A percentile compares a stretch with the other conserved stretches of the same genome.
These are phyloP conservation scores for Solanum corneliomulleri DNA, from an alignment of 257 asterid genomes.

Conservation along the genomic window DNA sequence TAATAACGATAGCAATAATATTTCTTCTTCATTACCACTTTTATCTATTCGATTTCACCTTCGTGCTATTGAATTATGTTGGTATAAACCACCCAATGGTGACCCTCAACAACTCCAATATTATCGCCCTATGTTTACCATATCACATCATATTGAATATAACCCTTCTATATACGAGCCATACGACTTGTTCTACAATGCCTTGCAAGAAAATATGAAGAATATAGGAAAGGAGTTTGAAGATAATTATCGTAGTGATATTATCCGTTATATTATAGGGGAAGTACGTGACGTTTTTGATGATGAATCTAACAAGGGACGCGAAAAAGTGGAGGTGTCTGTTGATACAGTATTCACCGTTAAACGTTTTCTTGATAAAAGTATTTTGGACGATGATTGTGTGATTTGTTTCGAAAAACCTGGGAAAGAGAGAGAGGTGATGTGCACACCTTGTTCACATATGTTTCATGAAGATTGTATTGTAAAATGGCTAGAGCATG, in stretches of 20 bases:
- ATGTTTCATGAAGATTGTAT: constrained; percentile 7
- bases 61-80: neutral
- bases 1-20: neutral
- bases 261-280: neutral
- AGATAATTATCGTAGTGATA: neutral
- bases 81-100: neutral
- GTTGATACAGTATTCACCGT: neutral
- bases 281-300: neutral
- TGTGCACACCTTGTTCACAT: neutral
- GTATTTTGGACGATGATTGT: neutral
- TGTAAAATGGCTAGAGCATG: neutral
- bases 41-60: neutral
- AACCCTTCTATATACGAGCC: neutral
- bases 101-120: neutral
- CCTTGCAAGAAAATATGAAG: neutral
- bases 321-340: neutral
- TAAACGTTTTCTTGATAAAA: neutral
- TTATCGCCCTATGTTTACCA: neutral
- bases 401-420: neutral
- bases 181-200: neutral
- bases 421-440: neutral
- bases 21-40: neutral
- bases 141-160: neutral
- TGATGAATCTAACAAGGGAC: neutral
- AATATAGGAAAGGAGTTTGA: neutral